Evolutionary conservation across 495 filamentous ascomycete genomes (phyloP), one percentile per base, ranked within the genome.

Genomic region (Penicillium paradoxum): DNA sequence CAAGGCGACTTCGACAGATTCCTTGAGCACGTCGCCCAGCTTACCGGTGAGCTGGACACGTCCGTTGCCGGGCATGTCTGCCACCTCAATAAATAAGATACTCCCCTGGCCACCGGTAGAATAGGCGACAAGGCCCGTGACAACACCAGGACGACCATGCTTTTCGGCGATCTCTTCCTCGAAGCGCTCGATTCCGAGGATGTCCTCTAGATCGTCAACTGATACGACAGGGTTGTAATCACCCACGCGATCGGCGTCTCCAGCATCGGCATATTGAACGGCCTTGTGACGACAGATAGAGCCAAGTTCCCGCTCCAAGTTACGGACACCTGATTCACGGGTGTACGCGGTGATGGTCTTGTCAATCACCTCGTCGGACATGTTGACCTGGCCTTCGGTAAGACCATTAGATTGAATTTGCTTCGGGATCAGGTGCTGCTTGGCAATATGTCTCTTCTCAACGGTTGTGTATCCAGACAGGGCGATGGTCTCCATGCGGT

Each of bases 1-100:
- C 33, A 97, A 78, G 19, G 93, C 93, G 18, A 99, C 93, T 66
- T 97, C 92, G 36, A 97, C 95, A 55, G 86, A 90, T 70, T 99
- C 93, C 73, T 97, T 97, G 37, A 99, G 82, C 17, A 97, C 93
- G 65, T 96, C 91, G 51, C 93, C 95, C n/a, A 99, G 83, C 64
- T 96, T 99, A 42, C 93, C 93, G 14, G 93, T 99, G n/a, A 97
- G 82, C 72, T 97, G 92, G 41, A 99, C 87, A 41, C 87, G 85
- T 29, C 93, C 93, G 47, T 79, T 87, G 27, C 93, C 93, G 11
- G 93, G 93, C 92, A 97, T 97, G 65, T 96, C 90, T 27, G 91
- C 90, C 24, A 96, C 88, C 72, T 99, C 93, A 63, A 99, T 97
- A 76, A 99, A 99, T 44, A 99, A 75, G 63, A 99, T 99, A 63